phyloP scores from a whole-genome alignment of 2,329 filamentous ascomycete species.

The Tolypocladium cylindrosporum region DNA sequence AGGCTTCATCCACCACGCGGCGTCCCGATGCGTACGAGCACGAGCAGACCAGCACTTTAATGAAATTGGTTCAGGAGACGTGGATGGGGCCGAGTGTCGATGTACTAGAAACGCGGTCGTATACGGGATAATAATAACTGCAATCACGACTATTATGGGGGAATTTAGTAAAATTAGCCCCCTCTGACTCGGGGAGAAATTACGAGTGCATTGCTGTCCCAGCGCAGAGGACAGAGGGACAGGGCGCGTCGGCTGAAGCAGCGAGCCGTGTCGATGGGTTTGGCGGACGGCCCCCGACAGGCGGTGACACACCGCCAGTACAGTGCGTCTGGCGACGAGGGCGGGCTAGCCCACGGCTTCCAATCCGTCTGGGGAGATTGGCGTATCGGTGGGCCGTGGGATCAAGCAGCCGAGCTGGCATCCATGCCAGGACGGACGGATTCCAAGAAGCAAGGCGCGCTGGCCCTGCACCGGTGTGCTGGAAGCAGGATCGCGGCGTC shows the following conservation, averaged over 20 bases:
- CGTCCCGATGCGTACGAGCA: neutral
- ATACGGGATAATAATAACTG: slow-evolving; percentile 5
- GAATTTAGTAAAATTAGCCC: slow-evolving; percentile 16
- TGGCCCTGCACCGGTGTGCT: neutral
- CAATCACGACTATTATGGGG: slow-evolving; percentile 5
- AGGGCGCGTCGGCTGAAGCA: slow-evolving; percentile 6
- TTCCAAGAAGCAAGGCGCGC: neutral
- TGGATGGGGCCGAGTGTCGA: neutral
- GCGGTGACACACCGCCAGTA: slow-evolving; percentile 10
- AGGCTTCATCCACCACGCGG: slow-evolving; percentile 1
- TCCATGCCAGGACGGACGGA: neutral
- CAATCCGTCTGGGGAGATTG: neutral
- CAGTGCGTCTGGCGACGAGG: slow-evolving; percentile 12
- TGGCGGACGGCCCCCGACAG: slow-evolving; percentile 6
- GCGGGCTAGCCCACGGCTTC: neutral
- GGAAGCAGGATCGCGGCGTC: neutral
- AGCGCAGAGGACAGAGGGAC: neutral
- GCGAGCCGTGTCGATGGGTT: slow-evolving; percentile 12
- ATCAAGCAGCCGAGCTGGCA: neutral
- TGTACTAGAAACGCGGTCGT: neutral
- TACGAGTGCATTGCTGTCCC: slow-evolving; percentile 5
- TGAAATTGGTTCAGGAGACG: slow-evolving; percentile 3
- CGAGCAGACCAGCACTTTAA: neutral
- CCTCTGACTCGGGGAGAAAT: slow-evolving; percentile 13
- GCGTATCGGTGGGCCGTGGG: neutral